Evolutionary conservation across 257 asterid species (phyloP).

Genomic region (Nicotiana attenuata): DNA sequence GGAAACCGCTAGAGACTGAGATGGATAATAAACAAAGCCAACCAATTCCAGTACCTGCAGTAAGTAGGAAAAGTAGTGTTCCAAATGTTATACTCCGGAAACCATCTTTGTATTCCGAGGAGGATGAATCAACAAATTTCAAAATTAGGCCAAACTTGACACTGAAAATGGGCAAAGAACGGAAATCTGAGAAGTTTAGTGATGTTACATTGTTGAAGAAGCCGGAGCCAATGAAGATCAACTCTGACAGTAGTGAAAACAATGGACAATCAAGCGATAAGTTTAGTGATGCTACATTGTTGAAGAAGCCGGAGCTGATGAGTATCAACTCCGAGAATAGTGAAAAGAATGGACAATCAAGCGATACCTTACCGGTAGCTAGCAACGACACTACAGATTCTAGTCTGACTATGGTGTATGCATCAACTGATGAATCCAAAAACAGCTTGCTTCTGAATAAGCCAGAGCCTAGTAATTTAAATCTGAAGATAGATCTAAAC

Average conservation of each 20-base stretch:
- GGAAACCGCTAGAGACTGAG: slow-evolving; percentile 49
- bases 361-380: slow-evolving; percentile 19
- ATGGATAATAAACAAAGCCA: slow-evolving; percentile 15
- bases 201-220: slow-evolving; percentile 73
- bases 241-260: slow-evolving; percentile 26
- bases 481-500: slow-evolving; percentile 31
- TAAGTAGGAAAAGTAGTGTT: slow-evolving; percentile 42
- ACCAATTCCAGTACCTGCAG: slow-evolving; percentile 23
- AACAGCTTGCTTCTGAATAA: slow-evolving; percentile 31
- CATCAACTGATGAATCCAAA: slow-evolving; percentile 16
- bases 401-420: slow-evolving; percentile 11
- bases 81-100: slow-evolving; percentile 82
- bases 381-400: slow-evolving; percentile 18
- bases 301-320: slow-evolving; percentile 66
- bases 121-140: slow-evolving; percentile 44
- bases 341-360: slow-evolving; percentile 25
- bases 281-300: slow-evolving; percentile 35
- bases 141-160: slow-evolving; percentile 70
- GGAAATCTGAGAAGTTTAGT: slow-evolving; percentile 53
- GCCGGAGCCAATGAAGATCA: slow-evolving; percentile 44
- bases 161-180: slow-evolving; percentile 57
- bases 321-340: slow-evolving; percentile 17
- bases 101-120: slow-evolving; percentile 46
- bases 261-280: slow-evolving; percentile 16
- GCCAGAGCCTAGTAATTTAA: slow-evolving; percentile 34